A percentile compares a stretch with the other conserved stretches of the same genome.
phyloP scores from a whole-genome alignment of 164 flowering plant species.

The Magnolia changhungtana region DNA sequence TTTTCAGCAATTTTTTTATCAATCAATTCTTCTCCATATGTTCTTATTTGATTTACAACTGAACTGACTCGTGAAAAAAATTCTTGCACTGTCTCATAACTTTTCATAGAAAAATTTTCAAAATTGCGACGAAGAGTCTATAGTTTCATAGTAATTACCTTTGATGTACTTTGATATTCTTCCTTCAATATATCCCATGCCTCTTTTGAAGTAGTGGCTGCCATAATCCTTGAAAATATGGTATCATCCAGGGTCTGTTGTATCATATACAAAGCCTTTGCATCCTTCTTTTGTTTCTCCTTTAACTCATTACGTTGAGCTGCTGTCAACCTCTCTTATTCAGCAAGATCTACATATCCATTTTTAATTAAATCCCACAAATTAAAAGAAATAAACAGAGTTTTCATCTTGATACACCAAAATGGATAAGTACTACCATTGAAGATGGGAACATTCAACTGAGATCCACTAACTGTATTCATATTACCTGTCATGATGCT shows the following conservation, averaged over 20 bases:
- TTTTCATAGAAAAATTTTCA: background rate
- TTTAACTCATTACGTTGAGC: too few relatives aligned
- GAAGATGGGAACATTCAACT: too few relatives aligned
- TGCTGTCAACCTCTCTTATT: too few relatives aligned
- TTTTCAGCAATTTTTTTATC: slow-evolving; percentile 14
- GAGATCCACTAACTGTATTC: too few relatives aligned
- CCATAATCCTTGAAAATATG: background rate
- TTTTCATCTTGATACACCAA: too few relatives aligned
- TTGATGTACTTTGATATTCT: background rate
- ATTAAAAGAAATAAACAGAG: too few relatives aligned
- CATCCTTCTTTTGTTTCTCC: background rate
- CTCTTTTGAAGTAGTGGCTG: background rate
- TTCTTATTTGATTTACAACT: slow-evolving; percentile 8
- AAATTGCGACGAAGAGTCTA: background rate
- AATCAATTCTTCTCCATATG: background rate
- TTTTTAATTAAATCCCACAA: too few relatives aligned
- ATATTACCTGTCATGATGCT: too few relatives aligned
- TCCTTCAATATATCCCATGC: background rate
- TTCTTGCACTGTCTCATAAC: background rate
- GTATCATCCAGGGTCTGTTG: background rate
- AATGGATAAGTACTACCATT: too few relatives aligned
- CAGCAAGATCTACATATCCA: too few relatives aligned
- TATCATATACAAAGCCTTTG: background rate
- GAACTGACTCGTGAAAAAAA: background rate
- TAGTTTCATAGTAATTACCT: background rate